Base-by-base conservation (phyloP, 2,329 filamentous ascomycete genomes). In the Leptographium radiaticola region DNA sequence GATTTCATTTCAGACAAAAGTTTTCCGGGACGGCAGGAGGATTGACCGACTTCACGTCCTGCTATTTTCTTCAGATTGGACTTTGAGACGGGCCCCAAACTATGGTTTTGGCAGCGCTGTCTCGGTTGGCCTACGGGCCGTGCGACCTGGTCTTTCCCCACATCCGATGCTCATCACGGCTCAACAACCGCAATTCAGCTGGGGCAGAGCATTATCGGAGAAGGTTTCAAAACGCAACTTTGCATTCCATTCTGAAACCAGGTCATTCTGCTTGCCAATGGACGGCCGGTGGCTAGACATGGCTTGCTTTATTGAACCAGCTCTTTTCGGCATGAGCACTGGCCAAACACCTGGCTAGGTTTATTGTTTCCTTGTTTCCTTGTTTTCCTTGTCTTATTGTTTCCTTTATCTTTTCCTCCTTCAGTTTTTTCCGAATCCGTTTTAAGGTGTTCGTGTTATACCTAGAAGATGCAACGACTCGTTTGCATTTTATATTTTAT, bases 321-420 rank as follows among this genome's bases (percentile, higher is more conserved):
- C 25, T 25, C 25, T 25, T 25, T 25, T 25, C 25, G 5, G 25
- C 25, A 25, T 25, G 25, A 25, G 25, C 25, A 3, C 25, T 25
- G 25, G 25, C 25, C 25, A 25, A 25, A 25, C 25, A 25, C 25
- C 25, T 25, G 25, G 25, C 25, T 25, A 25, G 25, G 25, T 25
- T 25, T n/a, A n/a, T n/a, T n/a, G n/a, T n/a, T n/a, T 34, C 11
- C 33, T 38, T 18, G 20, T 53, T 56, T 54, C 39, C 51, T 53
- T 53, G 56, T 60, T 38, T 48, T n/a, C 16, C 63, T 66, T 9
- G 16, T 20, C 43, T 31, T 34, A 15, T 20, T 40, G 47, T 49
- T 20, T 49, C 51, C 38, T 57, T 53, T 55, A 46, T 15, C n/a
- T 47, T 36, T 55, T 56, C 48, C 33, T 56, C 25, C 25, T 25